A percentile compares a stretch with the other conserved stretches of the same genome.
These are phyloP conservation scores for Candida sphagnicola DNA, from an alignment of 805 yeast species.

Conservation along the genomic window DNA sequence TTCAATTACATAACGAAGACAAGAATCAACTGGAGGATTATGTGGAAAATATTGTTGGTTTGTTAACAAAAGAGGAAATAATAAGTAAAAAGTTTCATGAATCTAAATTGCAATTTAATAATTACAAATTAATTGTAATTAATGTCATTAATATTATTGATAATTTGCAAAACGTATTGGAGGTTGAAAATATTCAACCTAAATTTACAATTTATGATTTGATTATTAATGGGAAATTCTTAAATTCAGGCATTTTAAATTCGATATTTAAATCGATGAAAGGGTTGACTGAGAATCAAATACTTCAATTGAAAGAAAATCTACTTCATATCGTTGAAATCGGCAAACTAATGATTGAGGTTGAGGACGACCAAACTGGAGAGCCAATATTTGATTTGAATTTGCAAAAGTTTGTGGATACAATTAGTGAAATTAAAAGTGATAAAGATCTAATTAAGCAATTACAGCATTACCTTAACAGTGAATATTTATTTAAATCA, in stretches of 20 bases:
- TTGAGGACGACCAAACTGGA: slow-evolving; percentile 4
- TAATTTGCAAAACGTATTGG: slow-evolving; percentile 10
- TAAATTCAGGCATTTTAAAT: slow-evolving; percentile 21
- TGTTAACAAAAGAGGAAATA: slow-evolving; percentile 9
- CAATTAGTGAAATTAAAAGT: slow-evolving; percentile 2
- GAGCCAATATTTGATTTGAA: slow-evolving; percentile 1
- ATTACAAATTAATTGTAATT: slow-evolving; percentile 22
- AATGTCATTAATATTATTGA: slow-evolving; percentile 22
- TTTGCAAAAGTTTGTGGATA: slow-evolving; percentile 1
- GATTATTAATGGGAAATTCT: slow-evolving; percentile 23
- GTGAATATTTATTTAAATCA: slow-evolving; percentile 7
- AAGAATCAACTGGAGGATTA: slow-evolving; percentile 3
- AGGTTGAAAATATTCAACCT: slow-evolving; percentile 11
- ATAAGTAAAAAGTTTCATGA: slow-evolving; percentile 8
- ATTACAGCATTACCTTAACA: slow-evolving; percentile 6
- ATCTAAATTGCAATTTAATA: slow-evolving; percentile 16
- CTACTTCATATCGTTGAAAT: slow-evolving; percentile 4
- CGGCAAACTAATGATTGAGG: background rate
- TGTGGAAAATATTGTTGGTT: slow-evolving; percentile 3
- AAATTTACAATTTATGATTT: slow-evolving; percentile 30
- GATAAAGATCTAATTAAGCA: slow-evolving; percentile 1
- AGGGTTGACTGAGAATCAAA: slow-evolving; percentile 2
- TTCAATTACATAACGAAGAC: slow-evolving; percentile 8
- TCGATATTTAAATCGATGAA: slow-evolving; percentile 15
- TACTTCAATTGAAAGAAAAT: slow-evolving; percentile 12